A percentile compares a stretch with the other conserved stretches of the same genome.
phyloP scores from a whole-genome alignment of 2,329 filamentous ascomycete genomes.

The Fusarium setosum region DNA sequence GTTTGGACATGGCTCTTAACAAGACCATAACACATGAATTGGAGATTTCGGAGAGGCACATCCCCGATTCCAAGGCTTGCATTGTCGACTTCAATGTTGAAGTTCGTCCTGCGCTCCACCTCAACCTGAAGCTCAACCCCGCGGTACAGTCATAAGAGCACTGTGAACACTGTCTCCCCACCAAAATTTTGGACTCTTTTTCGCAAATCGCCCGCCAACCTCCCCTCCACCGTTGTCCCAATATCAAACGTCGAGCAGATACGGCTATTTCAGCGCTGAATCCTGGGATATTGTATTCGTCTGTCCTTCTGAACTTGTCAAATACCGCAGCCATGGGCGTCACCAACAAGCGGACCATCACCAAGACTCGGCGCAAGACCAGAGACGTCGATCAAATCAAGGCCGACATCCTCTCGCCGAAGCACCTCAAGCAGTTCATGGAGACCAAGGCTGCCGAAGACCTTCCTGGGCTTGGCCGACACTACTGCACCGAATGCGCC shows the following conservation, averaged over 20 bases:
- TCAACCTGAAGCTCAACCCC: no score
- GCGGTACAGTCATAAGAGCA: not conserved
- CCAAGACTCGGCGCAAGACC: conserved; percentile 79
- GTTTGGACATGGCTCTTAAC: no score
- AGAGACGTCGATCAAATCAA: conserved; percentile 96
- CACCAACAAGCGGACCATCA: conserved; percentile 72
- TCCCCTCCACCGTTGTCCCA: conserved; percentile 6
- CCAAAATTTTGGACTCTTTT: conserved; percentile 37
- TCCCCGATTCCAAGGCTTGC: no score
- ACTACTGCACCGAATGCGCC: conserved; percentile 92
- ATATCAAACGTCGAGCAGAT: not conserved
- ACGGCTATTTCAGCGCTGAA: no score
- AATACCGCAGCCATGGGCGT: conserved; percentile 68
- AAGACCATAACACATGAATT: no score
- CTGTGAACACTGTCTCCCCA: conserved; percentile 25
- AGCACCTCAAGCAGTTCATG: conserved; percentile 84
- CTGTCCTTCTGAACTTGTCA: not conserved
- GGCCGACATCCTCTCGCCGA: conserved; percentile 80
- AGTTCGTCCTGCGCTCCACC: no score
- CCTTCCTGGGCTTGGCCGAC: conserved; percentile 84
- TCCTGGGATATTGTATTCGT: no score
- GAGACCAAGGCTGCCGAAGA: conserved; percentile 85
- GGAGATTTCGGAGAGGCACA: no score
- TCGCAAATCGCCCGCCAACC: conserved; percentile 34
- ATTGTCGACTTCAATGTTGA: no score